Evolutionary conservation across 2,329 filamentous ascomycete genomes (phyloP), one percentile per base, ranked within the genome.

Genomic region (Endocalyx cinctus): DNA sequence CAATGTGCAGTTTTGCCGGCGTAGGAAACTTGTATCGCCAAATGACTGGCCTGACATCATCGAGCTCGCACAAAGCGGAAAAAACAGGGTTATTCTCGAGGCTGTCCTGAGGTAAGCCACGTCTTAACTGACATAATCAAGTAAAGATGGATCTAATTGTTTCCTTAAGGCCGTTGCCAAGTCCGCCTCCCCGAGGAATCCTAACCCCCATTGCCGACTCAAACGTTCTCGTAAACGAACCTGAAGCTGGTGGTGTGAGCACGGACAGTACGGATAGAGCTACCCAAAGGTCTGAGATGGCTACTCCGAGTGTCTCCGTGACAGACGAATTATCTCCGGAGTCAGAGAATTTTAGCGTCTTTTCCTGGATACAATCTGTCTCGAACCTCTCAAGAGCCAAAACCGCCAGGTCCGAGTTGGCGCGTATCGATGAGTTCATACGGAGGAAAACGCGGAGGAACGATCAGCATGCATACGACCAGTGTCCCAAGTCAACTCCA

Each of bases 1-100:
- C 5, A 33, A 38, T 10, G 19, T 52, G 13, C 35, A 37, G 19
- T 34, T 52, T n/a, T 42, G 36, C 18, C 38, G 43, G 12, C 38
- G 34, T 3, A 34, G 33, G 6, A 35, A 37, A 10, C 25, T 33
- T 10, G 6, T 50, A 12, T 42, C 36, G 6, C 35, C 31, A 12
- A 31, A 27, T 7, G 42, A 49, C 17, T 52, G 50, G 48, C 40
- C 43, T 1, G 31, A 35, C 10, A 43, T 52, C 14, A 25, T 42
- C 1, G 37, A 46, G 5, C 31, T 29, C 10, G 44, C 40, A 19
- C 43, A 26, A 25, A 33, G 43, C 10, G 34, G 39, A 13, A 48
- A 33, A 13, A 44, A 23, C 10, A 39, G 34, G 15, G 27, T 45
- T 12, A 33, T 17, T 12, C 27, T 50, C 26, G 41, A 42, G 17